Conservation (phyloP, 202 grass and related monocot species). For the Setaria viridis region DNA sequence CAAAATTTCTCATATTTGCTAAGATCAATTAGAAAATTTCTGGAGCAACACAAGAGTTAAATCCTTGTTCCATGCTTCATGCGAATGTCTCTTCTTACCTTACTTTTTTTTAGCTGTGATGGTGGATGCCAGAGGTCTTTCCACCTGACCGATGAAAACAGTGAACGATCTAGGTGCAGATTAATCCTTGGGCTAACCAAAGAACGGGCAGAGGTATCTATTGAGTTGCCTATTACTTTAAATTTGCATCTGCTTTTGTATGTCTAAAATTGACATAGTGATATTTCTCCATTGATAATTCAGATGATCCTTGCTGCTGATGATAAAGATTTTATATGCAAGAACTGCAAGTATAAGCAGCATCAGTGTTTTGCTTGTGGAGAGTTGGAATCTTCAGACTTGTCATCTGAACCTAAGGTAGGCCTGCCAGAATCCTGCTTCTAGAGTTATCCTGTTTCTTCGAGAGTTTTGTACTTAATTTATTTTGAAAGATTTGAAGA, state of each 20-base stretch:
- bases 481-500: constrained; percentile 24
- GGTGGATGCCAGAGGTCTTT: constrained; percentile 75
- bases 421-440: constrained; percentile 34
- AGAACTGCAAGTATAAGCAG: constrained; percentile 78
- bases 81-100: constrained; percentile 8
- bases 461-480: neutral
- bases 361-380: constrained; percentile 90
- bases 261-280: neutral
- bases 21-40: neutral
- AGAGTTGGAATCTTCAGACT: constrained; percentile 73
- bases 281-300: constrained; percentile 41
- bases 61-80: constrained; percentile 25
- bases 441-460: neutral
- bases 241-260: neutral
- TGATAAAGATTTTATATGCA: constrained; percentile 61
- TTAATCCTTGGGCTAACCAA: constrained; percentile 48
- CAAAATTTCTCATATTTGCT: neutral
- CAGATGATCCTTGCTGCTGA: constrained; percentile 50
- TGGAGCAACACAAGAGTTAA: neutral
- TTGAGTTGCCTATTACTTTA: constrained; percentile 12
- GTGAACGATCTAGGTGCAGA: constrained; percentile 49
- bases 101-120: constrained; percentile 63
- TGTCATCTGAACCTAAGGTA: constrained; percentile 74
- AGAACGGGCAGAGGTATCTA: constrained; percentile 56
- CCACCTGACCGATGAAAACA: constrained; percentile 53